Evolutionary conservation across 345 rosid species (phyloP).

Genomic region (Adansonia digitata): DNA sequence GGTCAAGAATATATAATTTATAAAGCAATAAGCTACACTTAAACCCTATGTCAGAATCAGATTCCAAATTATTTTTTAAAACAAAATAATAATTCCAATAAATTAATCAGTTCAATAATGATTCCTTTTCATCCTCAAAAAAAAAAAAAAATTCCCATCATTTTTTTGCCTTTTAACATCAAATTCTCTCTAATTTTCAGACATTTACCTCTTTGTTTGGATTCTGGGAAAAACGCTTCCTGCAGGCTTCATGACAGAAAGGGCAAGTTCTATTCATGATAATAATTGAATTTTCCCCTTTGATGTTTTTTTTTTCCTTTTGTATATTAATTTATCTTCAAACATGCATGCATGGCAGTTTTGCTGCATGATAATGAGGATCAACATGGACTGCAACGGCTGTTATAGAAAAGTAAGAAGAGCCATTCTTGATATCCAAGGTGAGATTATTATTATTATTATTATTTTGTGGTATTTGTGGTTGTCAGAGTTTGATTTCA

Average conservation of each 20-base stretch:
- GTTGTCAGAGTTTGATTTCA: neutral
- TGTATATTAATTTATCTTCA: neutral
- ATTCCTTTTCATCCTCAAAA: constrained; percentile 9
- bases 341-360: constrained; percentile 21
- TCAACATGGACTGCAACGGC: constrained; percentile 49
- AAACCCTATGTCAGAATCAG: constrained; percentile 27
- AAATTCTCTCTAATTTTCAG: neutral
- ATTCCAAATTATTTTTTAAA: constrained; percentile 27
- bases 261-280: constrained; percentile 16
- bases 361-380: constrained; percentile 46
- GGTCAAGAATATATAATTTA: neutral
- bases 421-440: constrained; percentile 39
- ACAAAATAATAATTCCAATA: neutral
- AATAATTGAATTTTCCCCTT: neutral
- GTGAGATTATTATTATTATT: constrained; percentile 9
- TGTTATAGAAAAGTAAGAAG: constrained; percentile 44
- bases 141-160: neutral
- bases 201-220: neutral
- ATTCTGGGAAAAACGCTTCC: neutral
- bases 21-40: neutral
- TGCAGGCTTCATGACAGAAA: constrained; percentile 22
- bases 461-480: neutral
- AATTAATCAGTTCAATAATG: neutral
- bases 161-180: neutral
- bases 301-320: neutral